phyloP scores from a whole-genome alignment of 1,284 basidiomycete genomes.

The Coniophora puteana region DNA sequence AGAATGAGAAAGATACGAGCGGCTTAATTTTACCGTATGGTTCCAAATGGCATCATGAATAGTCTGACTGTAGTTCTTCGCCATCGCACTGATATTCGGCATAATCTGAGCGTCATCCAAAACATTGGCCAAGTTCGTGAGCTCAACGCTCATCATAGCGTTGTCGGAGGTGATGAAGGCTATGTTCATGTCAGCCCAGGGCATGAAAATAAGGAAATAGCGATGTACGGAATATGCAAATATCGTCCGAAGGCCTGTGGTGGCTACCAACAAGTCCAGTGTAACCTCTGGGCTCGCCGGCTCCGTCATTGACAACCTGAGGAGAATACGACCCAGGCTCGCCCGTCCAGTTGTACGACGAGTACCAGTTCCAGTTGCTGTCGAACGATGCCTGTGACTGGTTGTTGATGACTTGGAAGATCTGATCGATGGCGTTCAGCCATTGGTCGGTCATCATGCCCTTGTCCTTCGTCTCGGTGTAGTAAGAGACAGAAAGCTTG shows the following conservation, averaged over 20 bases:
- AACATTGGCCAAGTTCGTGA: slow-evolving; percentile 55
- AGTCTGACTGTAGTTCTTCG: slow-evolving; percentile 55
- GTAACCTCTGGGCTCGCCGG: slow-evolving; percentile 64
- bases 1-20: slow-evolving; percentile 1
- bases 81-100: slow-evolving; percentile 47
- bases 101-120: slow-evolving; percentile 48
- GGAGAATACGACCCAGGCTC: slow-evolving; percentile 54
- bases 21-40: slow-evolving; percentile 42
- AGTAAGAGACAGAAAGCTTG: slow-evolving; percentile 73
- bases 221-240: slow-evolving; percentile 58
- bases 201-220: neutral
- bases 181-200: slow-evolving; percentile 21
- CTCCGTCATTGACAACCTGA: slow-evolving; percentile 60
- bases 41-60: slow-evolving; percentile 64
- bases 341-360: slow-evolving; percentile 80
- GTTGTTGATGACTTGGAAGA: slow-evolving; percentile 72
- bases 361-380: slow-evolving; percentile 64
- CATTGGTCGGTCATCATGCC: slow-evolving; percentile 73
- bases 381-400: slow-evolving; percentile 74
- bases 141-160: slow-evolving; percentile 76
- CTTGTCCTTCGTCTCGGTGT: slow-evolving; percentile 60
- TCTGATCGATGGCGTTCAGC: slow-evolving; percentile 64
- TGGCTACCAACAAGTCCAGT: slow-evolving; percentile 69
- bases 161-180: slow-evolving; percentile 76
- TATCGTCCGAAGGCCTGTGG: slow-evolving; percentile 73